phyloP scores from a whole-genome alignment of 2,329 filamentous ascomycete genomes.

The Scedosporium apiospermum region DNA sequence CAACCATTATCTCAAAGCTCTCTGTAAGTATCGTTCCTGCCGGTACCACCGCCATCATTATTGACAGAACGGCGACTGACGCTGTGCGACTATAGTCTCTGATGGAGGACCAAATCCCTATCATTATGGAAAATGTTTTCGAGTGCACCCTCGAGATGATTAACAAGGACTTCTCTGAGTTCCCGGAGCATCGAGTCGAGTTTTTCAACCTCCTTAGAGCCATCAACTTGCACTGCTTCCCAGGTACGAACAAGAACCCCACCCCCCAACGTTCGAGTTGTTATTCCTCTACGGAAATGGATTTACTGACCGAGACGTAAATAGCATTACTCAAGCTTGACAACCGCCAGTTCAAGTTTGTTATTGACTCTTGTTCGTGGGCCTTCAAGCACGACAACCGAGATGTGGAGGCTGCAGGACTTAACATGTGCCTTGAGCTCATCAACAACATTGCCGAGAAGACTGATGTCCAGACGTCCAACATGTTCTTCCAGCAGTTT shows the following conservation, averaged over 20 bases:
- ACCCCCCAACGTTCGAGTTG: background rate
- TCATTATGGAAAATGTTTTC: slow-evolving; percentile 97
- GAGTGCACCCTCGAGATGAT: slow-evolving; percentile 99
- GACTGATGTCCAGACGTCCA: slow-evolving; percentile 74
- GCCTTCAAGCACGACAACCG: slow-evolving; percentile 99
- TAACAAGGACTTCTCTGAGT: slow-evolving; percentile 99
- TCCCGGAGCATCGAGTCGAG: slow-evolving; percentile 96
- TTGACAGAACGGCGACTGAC: background rate
- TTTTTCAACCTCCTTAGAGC: slow-evolving; percentile 96
- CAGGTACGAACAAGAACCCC: slow-evolving; percentile 36
- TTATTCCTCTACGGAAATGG: background rate
- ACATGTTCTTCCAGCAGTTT: slow-evolving; percentile 96
- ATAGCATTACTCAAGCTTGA: slow-evolving; percentile 80
- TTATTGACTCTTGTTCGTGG: slow-evolving; percentile 99
- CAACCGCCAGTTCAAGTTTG: slow-evolving; percentile 95
- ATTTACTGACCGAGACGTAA: background rate
- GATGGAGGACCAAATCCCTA: slow-evolving; percentile 97
- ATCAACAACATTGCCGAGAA: slow-evolving; percentile 97
- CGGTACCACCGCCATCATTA: background rate
- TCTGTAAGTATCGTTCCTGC: slow-evolving; percentile 57
- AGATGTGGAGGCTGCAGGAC: slow-evolving; percentile 88
- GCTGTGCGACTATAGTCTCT: slow-evolving; percentile 48
- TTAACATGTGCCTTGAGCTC: slow-evolving; percentile 96
- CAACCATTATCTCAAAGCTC: slow-evolving; percentile 91
- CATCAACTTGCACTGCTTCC: slow-evolving; percentile 97